These are phyloP conservation scores for Xylariaceae sp. DNA, from an alignment of 2,329 filamentous ascomycete species.

Conservation along the genomic window DNA sequence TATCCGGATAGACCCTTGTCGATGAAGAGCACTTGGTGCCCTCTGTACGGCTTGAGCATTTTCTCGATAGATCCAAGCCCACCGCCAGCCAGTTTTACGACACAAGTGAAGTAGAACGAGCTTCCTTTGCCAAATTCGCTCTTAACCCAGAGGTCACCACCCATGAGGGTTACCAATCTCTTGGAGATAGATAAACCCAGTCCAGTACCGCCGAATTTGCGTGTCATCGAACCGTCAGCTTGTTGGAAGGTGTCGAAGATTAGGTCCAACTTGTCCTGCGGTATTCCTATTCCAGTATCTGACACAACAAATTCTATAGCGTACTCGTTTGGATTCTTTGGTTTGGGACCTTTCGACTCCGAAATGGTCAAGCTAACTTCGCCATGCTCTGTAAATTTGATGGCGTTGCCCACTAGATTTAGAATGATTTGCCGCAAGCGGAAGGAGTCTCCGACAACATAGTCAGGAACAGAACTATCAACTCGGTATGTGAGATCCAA, in stretches of 20 bases:
- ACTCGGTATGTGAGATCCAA: slow-evolving; percentile 92
- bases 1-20: slow-evolving; percentile 85
- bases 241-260: slow-evolving; percentile 99
- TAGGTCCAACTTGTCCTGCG: slow-evolving; percentile 90
- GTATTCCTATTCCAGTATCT: slow-evolving; percentile 96
- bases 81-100: slow-evolving; percentile 82
- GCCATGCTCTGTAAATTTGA: slow-evolving; percentile 98
- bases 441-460: slow-evolving; percentile 96
- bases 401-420: slow-evolving; percentile 96
- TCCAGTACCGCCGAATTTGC: slow-evolving; percentile 94
- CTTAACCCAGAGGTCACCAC: slow-evolving; percentile 94
- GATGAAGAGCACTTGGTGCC: slow-evolving; percentile 91
- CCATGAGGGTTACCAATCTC: slow-evolving; percentile 93
- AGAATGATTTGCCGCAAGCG: slow-evolving; percentile 94
- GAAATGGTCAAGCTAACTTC: slow-evolving; percentile 95
- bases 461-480: slow-evolving; percentile 90
- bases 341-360: slow-evolving; percentile 65
- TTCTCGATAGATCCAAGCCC: slow-evolving; percentile 80
- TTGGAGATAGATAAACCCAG: slow-evolving; percentile 95
- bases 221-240: slow-evolving; percentile 94
- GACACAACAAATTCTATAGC: slow-evolving; percentile 95
- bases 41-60: slow-evolving; percentile 87
- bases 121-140: slow-evolving; percentile 91
- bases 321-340: slow-evolving; percentile 77
- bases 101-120: slow-evolving; percentile 95